Base-by-base conservation (phyloP, 2,329 filamentous ascomycete genomes). In the Colletotrichum viniferum region DNA sequence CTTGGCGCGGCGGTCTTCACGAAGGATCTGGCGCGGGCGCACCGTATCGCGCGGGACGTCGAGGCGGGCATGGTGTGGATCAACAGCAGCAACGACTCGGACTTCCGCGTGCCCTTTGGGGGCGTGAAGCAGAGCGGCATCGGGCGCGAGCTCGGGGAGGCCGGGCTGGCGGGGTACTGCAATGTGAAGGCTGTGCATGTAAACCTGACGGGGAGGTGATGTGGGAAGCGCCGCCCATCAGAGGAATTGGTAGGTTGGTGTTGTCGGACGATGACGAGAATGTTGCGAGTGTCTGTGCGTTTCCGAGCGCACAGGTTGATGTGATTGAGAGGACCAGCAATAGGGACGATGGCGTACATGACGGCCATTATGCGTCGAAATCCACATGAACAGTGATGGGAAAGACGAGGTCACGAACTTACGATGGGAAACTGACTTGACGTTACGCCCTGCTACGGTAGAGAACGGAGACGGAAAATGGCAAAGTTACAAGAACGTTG, bases 1-100 rank as follows among this genome's bases (percentile, higher is more conserved):
- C 84, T 92, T 0, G 90, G 89, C 8, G 87, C 88, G 4, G 87
- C 90, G 0, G 84, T 93, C 0, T 92, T 91, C 77, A 91, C 90
- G 0, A 85, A 87, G 78, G 86, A 92, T 74, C 84, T 92, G 32
- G 85, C 77, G 58, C 79, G 81, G 70, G 84, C 84, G 21, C 83
- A 85, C 71, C 80, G 80, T 30, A 80, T 85, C 32, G 84, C 87
- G 56, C 86, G 87, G 72, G 89, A 88, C 26, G 85, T 92, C 56
- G 88, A 91, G 80, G 87, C 89, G 4, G 90, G 90, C n/a, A 85
- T 84, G 83, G 83, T 86, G 13, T 86, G 84, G 84, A 81, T 86
- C 56, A 86, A 85, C 69, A 81, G 80, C 66, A 83, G 81, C 73
- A 82, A 83, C 52, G 82, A 83, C 55, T 80, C 81, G 1, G 81